Evolutionary conservation across 352 stramenopile species (phyloP).

Genomic region (Globisporangium orthogonon): DNA sequence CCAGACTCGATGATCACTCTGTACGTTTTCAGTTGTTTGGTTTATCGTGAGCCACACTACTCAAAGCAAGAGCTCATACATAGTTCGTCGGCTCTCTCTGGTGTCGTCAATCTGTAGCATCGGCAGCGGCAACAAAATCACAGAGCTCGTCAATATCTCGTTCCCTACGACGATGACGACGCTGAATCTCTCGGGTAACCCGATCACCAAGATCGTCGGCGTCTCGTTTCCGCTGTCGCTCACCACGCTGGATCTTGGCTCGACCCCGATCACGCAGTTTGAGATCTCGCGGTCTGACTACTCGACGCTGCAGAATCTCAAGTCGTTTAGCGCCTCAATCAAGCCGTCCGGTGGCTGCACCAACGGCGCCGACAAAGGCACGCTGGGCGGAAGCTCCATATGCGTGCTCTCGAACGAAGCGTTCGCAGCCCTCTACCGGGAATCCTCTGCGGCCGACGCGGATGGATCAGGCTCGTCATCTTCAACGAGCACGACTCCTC

Average conservation of each 20-base stretch:
- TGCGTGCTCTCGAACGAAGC: slow-evolving; percentile 65
- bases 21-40: slow-evolving; percentile 9
- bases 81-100: background rate
- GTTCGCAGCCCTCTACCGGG: slow-evolving; percentile 39
- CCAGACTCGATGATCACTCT: slow-evolving; percentile 29
- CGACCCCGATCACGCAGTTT: slow-evolving; percentile 47
- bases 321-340: slow-evolving; percentile 34
- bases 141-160: slow-evolving; percentile 37
- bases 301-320: slow-evolving; percentile 38
- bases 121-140: slow-evolving; percentile 34
- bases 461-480: slow-evolving; percentile 16
- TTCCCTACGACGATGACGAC: slow-evolving; percentile 40
- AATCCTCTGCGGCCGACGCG: background rate
- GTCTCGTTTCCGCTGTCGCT: slow-evolving; percentile 51
- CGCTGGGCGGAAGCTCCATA: slow-evolving; percentile 24
- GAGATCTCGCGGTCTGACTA: slow-evolving; percentile 65
- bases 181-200: slow-evolving; percentile 56
- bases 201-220: slow-evolving; percentile 44
- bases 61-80: background rate
- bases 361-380: slow-evolving; percentile 33
- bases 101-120: slow-evolving; percentile 15
- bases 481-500: slow-evolving; percentile 18
- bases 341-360: slow-evolving; percentile 37
- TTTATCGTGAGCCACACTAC: background rate
- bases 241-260: slow-evolving; percentile 38